A percentile compares a stretch with the other conserved stretches of the same genome.
phyloP scores from a whole-genome alignment of 805 yeast species.

The Lipomyces starkeyi region DNA sequence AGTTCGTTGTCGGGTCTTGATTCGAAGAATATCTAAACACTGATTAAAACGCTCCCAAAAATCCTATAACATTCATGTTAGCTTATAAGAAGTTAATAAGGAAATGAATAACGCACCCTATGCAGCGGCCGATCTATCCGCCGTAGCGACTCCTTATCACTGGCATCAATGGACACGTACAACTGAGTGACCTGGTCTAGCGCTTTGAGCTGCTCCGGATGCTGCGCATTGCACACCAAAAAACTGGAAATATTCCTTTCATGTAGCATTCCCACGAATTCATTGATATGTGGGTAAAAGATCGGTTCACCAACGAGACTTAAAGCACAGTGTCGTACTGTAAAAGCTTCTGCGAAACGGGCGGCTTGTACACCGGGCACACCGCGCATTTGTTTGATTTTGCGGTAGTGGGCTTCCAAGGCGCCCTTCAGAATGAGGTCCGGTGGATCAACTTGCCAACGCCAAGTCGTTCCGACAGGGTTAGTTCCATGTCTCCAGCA shows the following conservation, averaged over 20 bases:
- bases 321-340: slow-evolving; percentile 87
- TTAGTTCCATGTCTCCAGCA: slow-evolving; percentile 98
- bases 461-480: slow-evolving; percentile 94
- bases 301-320: slow-evolving; percentile 95
- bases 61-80: slow-evolving; percentile 52
- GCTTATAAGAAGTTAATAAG: background rate
- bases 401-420: slow-evolving; percentile 83
- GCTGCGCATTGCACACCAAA: slow-evolving; percentile 94
- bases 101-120: slow-evolving; percentile 46
- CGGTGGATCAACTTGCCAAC: slow-evolving; percentile 95
- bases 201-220: slow-evolving; percentile 77
- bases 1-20: slow-evolving; percentile 76
- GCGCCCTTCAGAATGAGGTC: slow-evolving; percentile 85
- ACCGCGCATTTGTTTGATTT: slow-evolving; percentile 93
- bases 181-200: slow-evolving; percentile 84
- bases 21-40: slow-evolving; percentile 80
- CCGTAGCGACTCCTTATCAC: slow-evolving; percentile 79
- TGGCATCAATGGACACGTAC: slow-evolving; percentile 92
- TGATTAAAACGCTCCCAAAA: slow-evolving; percentile 87
- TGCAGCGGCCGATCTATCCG: slow-evolving; percentile 87
- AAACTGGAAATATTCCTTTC: slow-evolving; percentile 81
- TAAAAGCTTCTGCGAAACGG: slow-evolving; percentile 87
- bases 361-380: slow-evolving; percentile 93
- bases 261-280: slow-evolving; percentile 80
- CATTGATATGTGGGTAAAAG: slow-evolving; percentile 88